A percentile compares a stretch with the other conserved stretches of the same genome.
Conservation (phyloP, 2,329 filamentous ascomycete genomes). For the Fusarium torreyae region DNA sequence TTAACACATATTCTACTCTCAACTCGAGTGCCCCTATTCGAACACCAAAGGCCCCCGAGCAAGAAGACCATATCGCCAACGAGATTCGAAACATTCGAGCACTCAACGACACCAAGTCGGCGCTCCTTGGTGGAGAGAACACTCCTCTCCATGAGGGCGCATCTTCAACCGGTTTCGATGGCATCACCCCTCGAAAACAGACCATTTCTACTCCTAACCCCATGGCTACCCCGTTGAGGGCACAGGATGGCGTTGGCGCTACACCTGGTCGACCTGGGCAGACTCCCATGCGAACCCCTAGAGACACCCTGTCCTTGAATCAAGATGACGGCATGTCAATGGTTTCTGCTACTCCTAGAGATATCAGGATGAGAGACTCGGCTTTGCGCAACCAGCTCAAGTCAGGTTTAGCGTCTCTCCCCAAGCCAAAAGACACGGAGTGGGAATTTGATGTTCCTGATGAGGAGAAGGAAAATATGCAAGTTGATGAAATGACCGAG, state of each 20-base stretch:
- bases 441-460: slow-evolving; percentile 96
- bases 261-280: slow-evolving; percentile 80
- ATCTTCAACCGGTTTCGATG: slow-evolving; percentile 89
- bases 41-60: slow-evolving; percentile 89
- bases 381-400: slow-evolving; percentile 78
- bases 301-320: slow-evolving; percentile 90
- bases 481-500: slow-evolving; percentile 65
- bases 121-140: slow-evolving; percentile 93
- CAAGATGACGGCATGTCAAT: slow-evolving; percentile 77
- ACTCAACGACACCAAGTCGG: slow-evolving; percentile 93
- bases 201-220: slow-evolving; percentile 94
- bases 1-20: slow-evolving; percentile 88
- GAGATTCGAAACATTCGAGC: slow-evolving; percentile 95
- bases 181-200: slow-evolving; percentile 84
- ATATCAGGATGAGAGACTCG: slow-evolving; percentile 79
- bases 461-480: slow-evolving; percentile 75
- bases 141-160: slow-evolving; percentile 86
- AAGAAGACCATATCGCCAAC: slow-evolving; percentile 96
- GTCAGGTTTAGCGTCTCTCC: slow-evolving; percentile 83
- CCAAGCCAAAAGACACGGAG: slow-evolving; percentile 92
- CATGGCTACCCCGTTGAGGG: slow-evolving; percentile 88
- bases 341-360: slow-evolving; percentile 81
- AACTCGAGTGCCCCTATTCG: slow-evolving; percentile 89
- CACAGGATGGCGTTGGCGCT: slow-evolving; percentile 73
- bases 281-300: slow-evolving; percentile 88